Evolutionary conservation across 768 basidiomycete species (phyloP), one percentile per base, ranked within the genome.

Genomic region (Naganishia antarctica): DNA sequence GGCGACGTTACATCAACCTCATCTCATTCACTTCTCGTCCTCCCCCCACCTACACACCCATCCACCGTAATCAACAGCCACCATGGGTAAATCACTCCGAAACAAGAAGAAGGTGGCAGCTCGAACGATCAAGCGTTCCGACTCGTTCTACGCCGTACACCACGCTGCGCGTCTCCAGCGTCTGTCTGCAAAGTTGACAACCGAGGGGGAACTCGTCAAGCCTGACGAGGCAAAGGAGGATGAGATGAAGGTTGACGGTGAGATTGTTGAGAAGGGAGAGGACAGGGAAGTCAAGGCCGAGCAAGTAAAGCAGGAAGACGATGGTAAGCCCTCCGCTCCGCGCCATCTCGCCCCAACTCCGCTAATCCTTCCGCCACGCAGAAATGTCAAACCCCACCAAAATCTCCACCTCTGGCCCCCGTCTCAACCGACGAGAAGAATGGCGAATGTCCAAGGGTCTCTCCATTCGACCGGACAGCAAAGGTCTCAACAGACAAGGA

Each of bases 391-490:
- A 37, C 74, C 64, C 73, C 63, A 70, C 71, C 65, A 78, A 78
- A 23, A 81, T 91, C 67, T 91, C 90, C 9, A 93, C 91, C 2
- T 89, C 91, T 70, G 91, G 90, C 13, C 83, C 86, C 2, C 84
- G 90, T 32, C 80, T 82, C 53, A 87, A 88, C 50, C 81, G 91
- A 65, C 81, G 88, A 67, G 90, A 91, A 74, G 81, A 85, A 68
- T 93, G 91, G 91, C 80, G 90, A 73, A 79, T 79, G 62, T 86
- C 90, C 25, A 93, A 91, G 74, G 91, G 91, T 31, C 70, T 77
- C 70, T 60, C 66, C 1, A 66, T 70, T 11, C 67, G 70, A 47
- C 71, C 71, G 4, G 70, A 70, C 31, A 44, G 47, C 21, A 65
- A 68, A 43, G 74, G 73, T 4, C 53, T 69, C 65, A 75, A 74